A percentile compares a stretch with the other conserved stretches of the same genome.
Conservation (phyloP, 1,284 basidiomycete species). For the Pterulicium gracile region DNA sequence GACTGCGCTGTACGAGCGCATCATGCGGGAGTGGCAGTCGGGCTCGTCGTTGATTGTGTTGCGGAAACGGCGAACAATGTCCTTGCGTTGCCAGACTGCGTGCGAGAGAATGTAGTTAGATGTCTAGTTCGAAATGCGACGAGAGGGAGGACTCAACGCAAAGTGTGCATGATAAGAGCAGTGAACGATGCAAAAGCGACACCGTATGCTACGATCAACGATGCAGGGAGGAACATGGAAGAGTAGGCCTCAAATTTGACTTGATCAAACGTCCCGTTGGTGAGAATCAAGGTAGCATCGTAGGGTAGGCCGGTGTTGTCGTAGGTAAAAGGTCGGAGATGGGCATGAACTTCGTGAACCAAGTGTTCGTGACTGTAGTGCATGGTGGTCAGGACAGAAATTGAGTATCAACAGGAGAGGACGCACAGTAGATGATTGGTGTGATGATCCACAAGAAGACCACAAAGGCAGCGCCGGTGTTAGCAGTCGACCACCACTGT, state of each 20-base stretch:
- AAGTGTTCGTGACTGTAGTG: slow-evolving; percentile 23
- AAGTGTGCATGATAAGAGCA: slow-evolving; percentile 36
- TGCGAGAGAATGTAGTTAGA: no score
- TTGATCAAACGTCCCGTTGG: slow-evolving; percentile 21
- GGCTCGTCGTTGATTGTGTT: slow-evolving; percentile 43
- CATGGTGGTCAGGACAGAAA: not conserved
- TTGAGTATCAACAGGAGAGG: slow-evolving; percentile 22
- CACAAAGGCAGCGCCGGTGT: slow-evolving; percentile 22
- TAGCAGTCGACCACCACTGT: slow-evolving; percentile 18
- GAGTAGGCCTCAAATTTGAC: slow-evolving; percentile 26
- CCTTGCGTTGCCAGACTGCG: slow-evolving; percentile 44
- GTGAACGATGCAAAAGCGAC: slow-evolving; percentile 28
- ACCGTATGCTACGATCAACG: slow-evolving; percentile 28
- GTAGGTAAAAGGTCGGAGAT: slow-evolving; percentile 27
- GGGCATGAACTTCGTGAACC: slow-evolving; percentile 15
- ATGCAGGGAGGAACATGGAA: slow-evolving; percentile 34
- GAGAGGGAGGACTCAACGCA: slow-evolving; percentile 22
- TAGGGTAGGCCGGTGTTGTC: slow-evolving; percentile 30
- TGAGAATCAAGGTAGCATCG: slow-evolving; percentile 30
- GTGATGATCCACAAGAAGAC: slow-evolving; percentile 29
- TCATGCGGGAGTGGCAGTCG: slow-evolving; percentile 55
- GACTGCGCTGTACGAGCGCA: slow-evolving; percentile 50
- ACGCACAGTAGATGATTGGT: slow-evolving; percentile 39
- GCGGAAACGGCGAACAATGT: slow-evolving; percentile 40
- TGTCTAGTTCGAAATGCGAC: no score